Percentiles rank a stretch among this genome's conserved stretches.
Evolutionary conservation across 495 filamentous ascomycete genomes (phyloP).

Genomic region (Arthonia radiata): DNA sequence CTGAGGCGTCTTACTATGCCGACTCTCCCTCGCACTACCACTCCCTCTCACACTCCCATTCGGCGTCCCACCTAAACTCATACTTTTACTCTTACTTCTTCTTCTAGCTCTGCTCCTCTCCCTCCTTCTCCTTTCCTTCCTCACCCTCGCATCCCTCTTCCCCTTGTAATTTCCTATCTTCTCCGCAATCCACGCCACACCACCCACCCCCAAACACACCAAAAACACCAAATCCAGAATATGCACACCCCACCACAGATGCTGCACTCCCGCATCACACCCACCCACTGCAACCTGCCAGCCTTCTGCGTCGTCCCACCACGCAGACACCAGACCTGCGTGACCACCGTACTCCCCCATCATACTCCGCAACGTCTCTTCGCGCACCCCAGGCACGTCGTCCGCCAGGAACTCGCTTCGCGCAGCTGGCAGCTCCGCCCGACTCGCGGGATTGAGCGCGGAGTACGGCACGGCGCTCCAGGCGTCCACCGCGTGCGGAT

Average conservation of each 20-base stretch:
- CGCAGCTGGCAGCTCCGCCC: too few relatives aligned
- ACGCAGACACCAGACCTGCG: constrained; percentile 61
- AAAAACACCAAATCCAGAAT: constrained; percentile 11
- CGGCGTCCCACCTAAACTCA: too few relatives aligned
- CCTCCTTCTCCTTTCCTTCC: neutral
- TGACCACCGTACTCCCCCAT: constrained; percentile 88
- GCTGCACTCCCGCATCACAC: constrained; percentile 66
- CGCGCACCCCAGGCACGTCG: constrained; percentile 34
- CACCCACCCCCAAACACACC: constrained; percentile 1
- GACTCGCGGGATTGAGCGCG: constrained; percentile 11
- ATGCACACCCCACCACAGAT: constrained; percentile 86
- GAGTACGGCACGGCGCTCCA: constrained; percentile 7
- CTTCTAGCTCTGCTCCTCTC: neutral
- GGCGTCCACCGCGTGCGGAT: constrained; percentile 5
- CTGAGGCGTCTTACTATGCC: too few relatives aligned
- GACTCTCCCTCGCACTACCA: too few relatives aligned
- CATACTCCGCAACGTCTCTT: constrained; percentile 92
- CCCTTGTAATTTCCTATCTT: neutral
- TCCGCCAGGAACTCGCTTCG: constrained; percentile 11
- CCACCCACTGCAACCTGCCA: constrained; percentile 53
- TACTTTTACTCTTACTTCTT: neutral
- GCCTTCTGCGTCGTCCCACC: constrained; percentile 55
- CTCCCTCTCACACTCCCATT: too few relatives aligned
- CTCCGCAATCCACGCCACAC: neutral
- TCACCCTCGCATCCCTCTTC: neutral